These are phyloP conservation scores for Cinnamomum chago DNA, from an alignment of 164 flowering plant genomes.

Conservation along the genomic window DNA sequence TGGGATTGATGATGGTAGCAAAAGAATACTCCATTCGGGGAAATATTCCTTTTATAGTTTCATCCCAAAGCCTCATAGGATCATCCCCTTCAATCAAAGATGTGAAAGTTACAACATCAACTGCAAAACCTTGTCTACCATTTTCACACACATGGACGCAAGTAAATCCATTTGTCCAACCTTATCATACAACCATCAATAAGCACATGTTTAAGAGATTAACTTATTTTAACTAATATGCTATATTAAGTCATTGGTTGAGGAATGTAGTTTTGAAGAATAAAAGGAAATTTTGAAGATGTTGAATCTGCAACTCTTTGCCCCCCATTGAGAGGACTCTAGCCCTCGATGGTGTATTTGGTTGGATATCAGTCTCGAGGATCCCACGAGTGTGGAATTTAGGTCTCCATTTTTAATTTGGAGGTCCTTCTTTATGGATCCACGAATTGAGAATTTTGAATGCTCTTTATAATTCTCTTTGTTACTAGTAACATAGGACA, in stretches of 20 bases:
- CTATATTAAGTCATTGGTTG: constrained; percentile 51
- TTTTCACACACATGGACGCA: constrained; percentile 36
- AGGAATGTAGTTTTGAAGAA: constrained; percentile 19
- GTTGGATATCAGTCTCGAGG: no score
- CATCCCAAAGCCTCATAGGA: constrained; percentile 58
- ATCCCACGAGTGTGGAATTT: no score
- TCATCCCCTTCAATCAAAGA: constrained; percentile 68
- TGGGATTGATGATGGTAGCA: constrained; percentile 50
- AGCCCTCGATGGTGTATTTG: no score
- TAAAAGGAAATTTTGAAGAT: no score
- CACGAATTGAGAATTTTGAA: no score
- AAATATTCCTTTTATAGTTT: constrained; percentile 45
- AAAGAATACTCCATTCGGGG: constrained; percentile 65
- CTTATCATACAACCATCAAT: constrained; percentile 74
- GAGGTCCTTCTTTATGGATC: no score
- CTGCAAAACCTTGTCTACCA: constrained; percentile 45
- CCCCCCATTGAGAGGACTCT: no score
- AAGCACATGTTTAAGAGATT: constrained; percentile 49
- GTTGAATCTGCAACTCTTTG: no score
- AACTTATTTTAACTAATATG: no score
- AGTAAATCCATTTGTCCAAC: constrained; percentile 51
- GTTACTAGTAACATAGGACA: no score
- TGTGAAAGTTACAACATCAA: constrained; percentile 73
- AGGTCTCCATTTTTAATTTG: no score
- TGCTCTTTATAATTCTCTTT: no score